Conservation (phyloP, 1,139 yeast species). For the Saccharomyces hybrid region DNA sequence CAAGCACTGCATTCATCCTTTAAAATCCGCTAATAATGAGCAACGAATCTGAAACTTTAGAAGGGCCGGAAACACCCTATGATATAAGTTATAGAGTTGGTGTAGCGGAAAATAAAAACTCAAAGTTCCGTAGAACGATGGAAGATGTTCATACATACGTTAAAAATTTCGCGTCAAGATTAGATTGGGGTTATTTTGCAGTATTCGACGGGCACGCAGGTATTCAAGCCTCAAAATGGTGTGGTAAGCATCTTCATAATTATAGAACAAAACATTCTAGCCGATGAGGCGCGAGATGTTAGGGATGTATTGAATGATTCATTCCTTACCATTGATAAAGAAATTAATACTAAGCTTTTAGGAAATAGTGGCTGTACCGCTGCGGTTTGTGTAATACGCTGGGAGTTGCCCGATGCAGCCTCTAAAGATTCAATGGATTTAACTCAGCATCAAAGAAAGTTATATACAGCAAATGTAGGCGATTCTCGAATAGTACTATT, state of each 20-base stretch:
- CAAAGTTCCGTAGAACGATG: conserved; percentile 79
- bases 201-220: conserved; percentile 99
- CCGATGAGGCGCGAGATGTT: conserved; percentile 39
- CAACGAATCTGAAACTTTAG: not conserved
- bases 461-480: conserved; percentile 93
- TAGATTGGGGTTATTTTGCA: conserved; percentile 95
- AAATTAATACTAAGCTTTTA: conserved; percentile 47
- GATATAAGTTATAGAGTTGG: conserved; percentile 70
- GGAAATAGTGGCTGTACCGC: conserved; percentile 90
- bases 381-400: conserved; percentile 82
- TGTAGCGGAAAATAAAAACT: conserved; percentile 83
- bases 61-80: conserved; percentile 14
- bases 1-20: not conserved
- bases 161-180: conserved; percentile 79
- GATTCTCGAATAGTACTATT: conserved; percentile 79
- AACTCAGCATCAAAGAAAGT: conserved; percentile 51
- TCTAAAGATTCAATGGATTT: conserved; percentile 18
- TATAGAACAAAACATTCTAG: conserved; percentile 31
- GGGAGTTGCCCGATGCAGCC: conserved; percentile 53
- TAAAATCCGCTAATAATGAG: not conserved
- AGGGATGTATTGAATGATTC: conserved; percentile 50
- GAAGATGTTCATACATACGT: conserved; percentile 95
- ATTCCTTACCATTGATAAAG: conserved; percentile 66
- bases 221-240: conserved; percentile 86
- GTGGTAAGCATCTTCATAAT: conserved; percentile 76